Base-by-base conservation (phyloP, 1,284 basidiomycete genomes). In the Trichosporon coremiiforme region DNA sequence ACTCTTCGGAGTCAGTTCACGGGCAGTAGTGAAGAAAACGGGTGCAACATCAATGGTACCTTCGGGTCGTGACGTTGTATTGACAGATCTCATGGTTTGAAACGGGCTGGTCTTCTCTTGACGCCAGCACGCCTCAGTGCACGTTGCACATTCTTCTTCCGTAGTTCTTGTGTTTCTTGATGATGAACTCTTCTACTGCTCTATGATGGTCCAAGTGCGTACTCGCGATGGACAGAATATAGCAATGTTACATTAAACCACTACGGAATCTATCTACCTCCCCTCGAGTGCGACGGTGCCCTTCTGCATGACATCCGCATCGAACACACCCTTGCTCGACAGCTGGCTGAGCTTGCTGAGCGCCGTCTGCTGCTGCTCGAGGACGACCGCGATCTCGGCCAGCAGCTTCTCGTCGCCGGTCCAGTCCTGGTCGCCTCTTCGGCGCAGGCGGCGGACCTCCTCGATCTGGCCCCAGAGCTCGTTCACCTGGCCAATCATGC, bases 401-500 rank as follows among this genome's bases (percentile, higher is more conserved):
- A 95, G 83, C 0, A 91, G 91, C 12, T 91, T 91, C 75, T 93
- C 91, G 79, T 95, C 93, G 2, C 91, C 90, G 8, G 90, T 87
- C 93, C 93, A 95, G 73, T 89, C 90, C 47, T 78, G 64, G 33
- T 78, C 78, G 0, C 85, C 86, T 2, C 74, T 75, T 83, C 85
- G 67, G 82, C 83, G 70, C 79, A 73, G 71, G 76, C 80, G 75
- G 78, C 86, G 73, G 22, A 94, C 86, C 67, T 91, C 90, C n/a
- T 92, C 92, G 12, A 94, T 86, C 50, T 91, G 84, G 13, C 91
- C 93, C 93, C 93, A 94, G 31, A 95, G 85, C 80, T 94, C 93
- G 65, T 89, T 89, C 79, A 94, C 85, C 78, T 90, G 83, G 65
- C 91, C 87, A 70, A 87, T 81, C 83, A 87, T 71, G 60, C 79